Conservation (phyloP, 495 filamentous ascomycete genomes). For the Annulohypoxylon maeteangense region DNA sequence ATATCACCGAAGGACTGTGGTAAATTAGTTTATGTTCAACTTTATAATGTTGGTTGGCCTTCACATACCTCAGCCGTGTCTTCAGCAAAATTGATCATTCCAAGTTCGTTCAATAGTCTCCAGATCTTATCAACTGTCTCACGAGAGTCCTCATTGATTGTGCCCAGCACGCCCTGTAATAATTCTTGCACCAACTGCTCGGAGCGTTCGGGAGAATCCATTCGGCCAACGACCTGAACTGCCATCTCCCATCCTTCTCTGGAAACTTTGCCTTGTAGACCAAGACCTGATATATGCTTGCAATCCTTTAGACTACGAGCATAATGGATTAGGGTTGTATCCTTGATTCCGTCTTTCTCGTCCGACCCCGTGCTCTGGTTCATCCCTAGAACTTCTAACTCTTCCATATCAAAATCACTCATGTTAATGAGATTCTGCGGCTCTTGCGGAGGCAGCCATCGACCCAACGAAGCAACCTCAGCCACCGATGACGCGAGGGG, state of each 20-base stretch:
- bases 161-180: slow-evolving; percentile 67
- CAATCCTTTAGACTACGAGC: slow-evolving; percentile 66
- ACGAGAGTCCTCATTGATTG: slow-evolving; percentile 70
- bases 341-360: slow-evolving; percentile 66
- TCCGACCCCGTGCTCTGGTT: slow-evolving; percentile 54
- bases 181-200: slow-evolving; percentile 70
- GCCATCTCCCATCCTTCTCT: slow-evolving; percentile 88
- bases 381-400: slow-evolving; percentile 65
- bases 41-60: neutral
- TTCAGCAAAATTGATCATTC: slow-evolving; percentile 75
- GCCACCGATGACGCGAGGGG: slow-evolving; percentile 78
- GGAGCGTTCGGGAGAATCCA: slow-evolving; percentile 72
- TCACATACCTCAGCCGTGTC: slow-evolving; percentile 77
- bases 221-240: slow-evolving; percentile 76
- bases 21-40: slow-evolving; percentile 41
- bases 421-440: slow-evolving; percentile 56
- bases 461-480: slow-evolving; percentile 77
- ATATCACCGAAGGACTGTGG: slow-evolving; percentile 80
- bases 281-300: slow-evolving; percentile 48
- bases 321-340: slow-evolving; percentile 79
- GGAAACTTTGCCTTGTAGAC: slow-evolving; percentile 48
- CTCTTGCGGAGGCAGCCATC: slow-evolving; percentile 73
- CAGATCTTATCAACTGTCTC: slow-evolving; percentile 80
- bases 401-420: slow-evolving; percentile 63
- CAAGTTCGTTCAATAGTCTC: slow-evolving; percentile 72